phyloP scores from a whole-genome alignment of 2,329 filamentous ascomycete genomes.

The Cladobotryum protrusum region DNA sequence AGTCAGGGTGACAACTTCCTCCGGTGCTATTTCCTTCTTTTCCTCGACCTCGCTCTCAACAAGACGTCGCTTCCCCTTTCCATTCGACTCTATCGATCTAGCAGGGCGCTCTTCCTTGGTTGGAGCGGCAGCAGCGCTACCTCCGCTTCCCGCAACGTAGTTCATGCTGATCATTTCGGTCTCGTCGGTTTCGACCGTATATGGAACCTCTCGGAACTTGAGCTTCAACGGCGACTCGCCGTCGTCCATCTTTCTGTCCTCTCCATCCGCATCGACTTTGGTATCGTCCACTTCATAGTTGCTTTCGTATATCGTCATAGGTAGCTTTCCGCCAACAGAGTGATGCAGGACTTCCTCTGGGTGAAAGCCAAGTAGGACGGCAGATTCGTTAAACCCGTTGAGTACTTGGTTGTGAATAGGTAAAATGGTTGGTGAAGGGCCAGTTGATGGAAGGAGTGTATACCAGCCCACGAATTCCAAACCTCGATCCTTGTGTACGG shows the following conservation, averaged over 20 bases:
- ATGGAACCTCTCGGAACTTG: slow-evolving; percentile 76
- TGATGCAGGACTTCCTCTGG: slow-evolving; percentile 50
- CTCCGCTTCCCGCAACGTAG: slow-evolving; percentile 79
- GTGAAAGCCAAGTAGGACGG: slow-evolving; percentile 85
- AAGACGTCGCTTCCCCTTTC: slow-evolving; percentile 46
- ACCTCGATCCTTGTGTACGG: slow-evolving; percentile 76
- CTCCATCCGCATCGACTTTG: slow-evolving; percentile 42
- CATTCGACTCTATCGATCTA: slow-evolving; percentile 41
- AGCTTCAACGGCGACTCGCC: slow-evolving; percentile 51
- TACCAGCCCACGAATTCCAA: slow-evolving; percentile 93
- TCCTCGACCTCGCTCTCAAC: slow-evolving; percentile 27
- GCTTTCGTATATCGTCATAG: slow-evolving; percentile 86
- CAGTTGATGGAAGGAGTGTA: slow-evolving; percentile 65
- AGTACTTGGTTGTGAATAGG: slow-evolving; percentile 75
- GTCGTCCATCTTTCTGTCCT: slow-evolving; percentile 70
- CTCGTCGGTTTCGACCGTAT: slow-evolving; percentile 86
- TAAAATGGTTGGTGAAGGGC: slow-evolving; percentile 63
- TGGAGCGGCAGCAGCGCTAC: slow-evolving; percentile 63
- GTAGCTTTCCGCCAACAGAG: slow-evolving; percentile 70
- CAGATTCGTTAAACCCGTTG: slow-evolving; percentile 70
- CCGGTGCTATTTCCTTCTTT: slow-evolving; percentile 24
- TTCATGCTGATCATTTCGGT: slow-evolving; percentile 98
- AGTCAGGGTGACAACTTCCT: slow-evolving; percentile 41
- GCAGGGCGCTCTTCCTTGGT: slow-evolving; percentile 37
- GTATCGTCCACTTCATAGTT: slow-evolving; percentile 65